Base-by-base conservation (phyloP, 768 basidiomycete genomes). In the Pluteus cervinus region DNA sequence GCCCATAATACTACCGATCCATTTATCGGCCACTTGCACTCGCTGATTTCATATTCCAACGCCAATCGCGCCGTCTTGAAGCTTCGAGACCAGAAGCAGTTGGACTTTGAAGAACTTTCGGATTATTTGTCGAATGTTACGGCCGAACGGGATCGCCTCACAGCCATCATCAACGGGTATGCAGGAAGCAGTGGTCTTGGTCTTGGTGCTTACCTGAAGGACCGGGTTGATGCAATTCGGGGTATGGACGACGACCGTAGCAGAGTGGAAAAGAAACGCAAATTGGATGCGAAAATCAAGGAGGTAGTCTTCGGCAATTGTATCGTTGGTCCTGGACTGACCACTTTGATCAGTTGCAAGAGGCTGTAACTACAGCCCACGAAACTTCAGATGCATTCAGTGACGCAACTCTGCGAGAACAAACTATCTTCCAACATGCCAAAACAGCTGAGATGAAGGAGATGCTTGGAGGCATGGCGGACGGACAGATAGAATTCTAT, bases 391-490 rank as follows among this genome's bases (percentile, higher is more conserved):
- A 92, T 49, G 90, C 91, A 4, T 99, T 99, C 61, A 94, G 89
- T 48, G 90, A 93, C 42, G 91, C 94, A 59, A 94, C 92, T 10
- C 62, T 98, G 17, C 74, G 83, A 33, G 96, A 99, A 57, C 91
- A 98, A 61, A 66, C 77, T 16, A 68, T 88, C 43, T 98, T 98
- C 65, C 89, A 96, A 54, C 71, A 78, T 43, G 78, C 84, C 9
- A 98, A 98, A 60, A 82, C 90, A 52, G 75, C 81, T 33, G 96
- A 99, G 65, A 96, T 98, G 94, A 96, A 94, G 62, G 90, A 92
- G 53, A 81, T 97, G 74, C 57, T 99, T 8, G 77, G 76, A 14
- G 80, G 82, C 43, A 76, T 96, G 44, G 91, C 91, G 17, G 88
- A 96, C 48, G 93, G 92, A 7, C 86, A 99, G 58, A 88, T 98